A percentile compares a stretch with the other conserved stretches of the same genome.
Conservation (phyloP, 495 filamentous ascomycete genomes). For the Aspergillus conjunctus region DNA sequence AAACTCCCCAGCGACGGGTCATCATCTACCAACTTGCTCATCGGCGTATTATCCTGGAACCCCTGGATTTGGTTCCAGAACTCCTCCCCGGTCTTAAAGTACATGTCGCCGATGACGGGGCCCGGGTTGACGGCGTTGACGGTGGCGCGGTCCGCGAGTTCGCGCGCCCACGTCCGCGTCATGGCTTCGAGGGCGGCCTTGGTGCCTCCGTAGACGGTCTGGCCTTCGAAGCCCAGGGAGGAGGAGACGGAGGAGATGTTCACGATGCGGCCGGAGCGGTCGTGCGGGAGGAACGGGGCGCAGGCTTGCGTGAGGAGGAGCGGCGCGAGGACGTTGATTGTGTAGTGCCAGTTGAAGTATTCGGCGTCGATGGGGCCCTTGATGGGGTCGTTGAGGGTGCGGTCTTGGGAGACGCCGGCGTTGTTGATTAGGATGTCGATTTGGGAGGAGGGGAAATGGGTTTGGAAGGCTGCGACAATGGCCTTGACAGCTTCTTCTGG, state of each 20-base stretch:
- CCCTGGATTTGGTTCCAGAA: constrained; percentile 60
- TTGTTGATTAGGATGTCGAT: constrained; percentile 92
- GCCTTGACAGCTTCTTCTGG: constrained; percentile 36
- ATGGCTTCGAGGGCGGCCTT: constrained; percentile 92
- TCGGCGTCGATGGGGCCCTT: constrained; percentile 47
- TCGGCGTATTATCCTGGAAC: constrained; percentile 69
- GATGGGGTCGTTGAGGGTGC: constrained; percentile 57
- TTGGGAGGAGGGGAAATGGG: constrained; percentile 52
- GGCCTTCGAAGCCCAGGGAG: constrained; percentile 65
- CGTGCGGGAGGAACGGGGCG: constrained; percentile 67
- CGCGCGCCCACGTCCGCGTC: constrained; percentile 85
- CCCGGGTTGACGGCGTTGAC: constrained; percentile 91
- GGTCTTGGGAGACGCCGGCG: constrained; percentile 69
- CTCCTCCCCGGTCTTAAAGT: constrained; percentile 50
- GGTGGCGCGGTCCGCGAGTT: constrained; percentile 74
- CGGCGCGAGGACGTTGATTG: constrained; percentile 83
- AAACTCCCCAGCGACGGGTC: constrained; percentile 52
- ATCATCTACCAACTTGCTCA: constrained; percentile 49
- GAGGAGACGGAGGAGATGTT: constrained; percentile 75
- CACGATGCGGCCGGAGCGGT: constrained; percentile 77
- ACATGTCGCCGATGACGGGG: constrained; percentile 82
- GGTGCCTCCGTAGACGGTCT: constrained; percentile 82
- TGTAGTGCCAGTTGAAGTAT: constrained; percentile 72
- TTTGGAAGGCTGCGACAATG: constrained; percentile 45
- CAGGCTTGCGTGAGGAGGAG: constrained; percentile 76